Base-by-base conservation (phyloP, 2,329 filamentous ascomycete genomes). In the Emydomyces testavorans region DNA sequence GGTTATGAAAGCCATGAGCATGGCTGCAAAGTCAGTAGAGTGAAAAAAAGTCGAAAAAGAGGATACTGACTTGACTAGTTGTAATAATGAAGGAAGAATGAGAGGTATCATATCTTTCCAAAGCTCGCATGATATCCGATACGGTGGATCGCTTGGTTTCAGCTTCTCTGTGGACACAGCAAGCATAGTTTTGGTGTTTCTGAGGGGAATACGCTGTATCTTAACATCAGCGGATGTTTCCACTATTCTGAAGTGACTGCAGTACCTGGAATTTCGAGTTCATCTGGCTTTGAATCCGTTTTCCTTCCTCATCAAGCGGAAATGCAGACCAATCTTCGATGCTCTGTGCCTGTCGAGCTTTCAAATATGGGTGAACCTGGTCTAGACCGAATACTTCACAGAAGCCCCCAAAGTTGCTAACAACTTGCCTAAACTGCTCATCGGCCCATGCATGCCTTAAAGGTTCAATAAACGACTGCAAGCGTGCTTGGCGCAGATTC, bases 131-230 rank as follows among this genome's bases (percentile, higher is more conserved):
- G 88, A 85, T 21, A 84, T 79, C 52, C 83, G 78, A 56, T 89
- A 92, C 0, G 85, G 74, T 6, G 78, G 69, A 3, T 84, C 82
- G 4, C 76, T 75, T 56, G 83, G 85, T 41, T 87, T 83, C 6
- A 96, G 68, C 60, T 87, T 87, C 57, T 98, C 93, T 0, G 92
- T 90, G 0, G 90, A 93, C 41, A 89, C 90, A 1, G 83, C 85
- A n/a, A 98, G 70, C 60, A 96, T 85, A 0, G 86, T 87, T 62
- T 95, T 95, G 1, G 90, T 95, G 5, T 85, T 77, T 49, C 90
- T 80, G 35, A 98, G 68, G 3, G 92, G 92, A 11, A 96, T 68
- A 50, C 76, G 73, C 74, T 83, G 36, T 48, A 28, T 42, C 21
- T 41, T 31, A 7, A 16, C 8, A n/a, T 51, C 32, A 49, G 46